Percentiles rank a stretch among this genome's conserved stretches.
Conservation (phyloP, 1,284 basidiomycete species). For the Ustilago trichophora region DNA sequence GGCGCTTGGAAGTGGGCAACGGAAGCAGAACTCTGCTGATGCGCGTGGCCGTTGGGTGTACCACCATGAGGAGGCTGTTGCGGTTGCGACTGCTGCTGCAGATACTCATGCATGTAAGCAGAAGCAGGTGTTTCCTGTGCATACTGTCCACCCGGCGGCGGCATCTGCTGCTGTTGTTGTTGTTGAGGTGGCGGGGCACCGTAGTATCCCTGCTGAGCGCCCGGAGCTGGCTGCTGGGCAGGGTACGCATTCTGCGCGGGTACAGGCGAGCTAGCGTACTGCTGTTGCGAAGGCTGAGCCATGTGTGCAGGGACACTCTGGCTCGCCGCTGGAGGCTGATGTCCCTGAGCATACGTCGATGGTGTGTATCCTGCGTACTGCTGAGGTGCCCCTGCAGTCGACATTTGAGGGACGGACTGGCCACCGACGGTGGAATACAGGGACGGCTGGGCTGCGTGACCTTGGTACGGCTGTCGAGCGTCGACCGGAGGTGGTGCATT, state of each 20-base stretch:
- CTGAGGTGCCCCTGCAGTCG: slow-evolving; percentile 18
- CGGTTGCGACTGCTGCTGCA: slow-evolving; percentile 44
- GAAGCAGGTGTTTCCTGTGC: slow-evolving; percentile 52
- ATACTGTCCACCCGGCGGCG: slow-evolving; percentile 13
- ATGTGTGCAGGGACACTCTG: slow-evolving; percentile 37
- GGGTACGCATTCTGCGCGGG: slow-evolving; percentile 17
- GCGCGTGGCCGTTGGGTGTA: no score
- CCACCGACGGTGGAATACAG: slow-evolving; percentile 36
- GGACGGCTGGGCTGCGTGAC: slow-evolving; percentile 35
- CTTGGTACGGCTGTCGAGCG: slow-evolving; percentile 13
- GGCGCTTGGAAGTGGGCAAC: no score
- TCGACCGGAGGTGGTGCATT: slow-evolving; percentile 18
- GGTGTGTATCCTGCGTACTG: slow-evolving; percentile 30
- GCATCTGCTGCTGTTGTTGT: slow-evolving; percentile 30
- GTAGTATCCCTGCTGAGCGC: slow-evolving; percentile 55
- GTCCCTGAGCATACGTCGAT: slow-evolving; percentile 18
- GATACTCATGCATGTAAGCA: slow-evolving; percentile 66
- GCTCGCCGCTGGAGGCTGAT: slow-evolving; percentile 21
- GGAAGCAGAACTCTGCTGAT: no score
- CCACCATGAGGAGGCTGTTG: no score
- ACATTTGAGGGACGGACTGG: no score
- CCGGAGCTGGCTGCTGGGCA: slow-evolving; percentile 28
- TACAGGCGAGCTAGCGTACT: slow-evolving; percentile 21
- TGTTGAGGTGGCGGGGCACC: slow-evolving; percentile 55
- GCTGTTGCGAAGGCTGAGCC: slow-evolving; percentile 30